Conservation (phyloP, 768 basidiomycete genomes). For the Kwoniella sp. region DNA sequence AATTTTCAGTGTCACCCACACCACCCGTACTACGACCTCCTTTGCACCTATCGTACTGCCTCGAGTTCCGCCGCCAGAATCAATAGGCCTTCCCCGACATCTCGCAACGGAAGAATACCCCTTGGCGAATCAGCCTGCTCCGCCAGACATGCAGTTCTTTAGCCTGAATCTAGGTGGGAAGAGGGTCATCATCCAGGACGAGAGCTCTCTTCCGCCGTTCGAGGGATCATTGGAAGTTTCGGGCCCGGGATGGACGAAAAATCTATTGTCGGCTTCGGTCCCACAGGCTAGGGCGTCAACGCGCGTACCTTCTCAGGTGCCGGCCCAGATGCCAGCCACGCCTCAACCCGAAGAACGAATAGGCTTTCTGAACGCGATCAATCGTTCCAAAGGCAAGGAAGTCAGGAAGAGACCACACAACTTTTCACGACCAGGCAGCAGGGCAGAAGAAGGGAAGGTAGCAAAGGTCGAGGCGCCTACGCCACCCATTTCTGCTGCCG, state of each 20-base stretch:
- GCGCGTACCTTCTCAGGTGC: not conserved
- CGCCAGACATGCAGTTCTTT: constrained; percentile 46
- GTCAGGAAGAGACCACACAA: constrained; percentile 35
- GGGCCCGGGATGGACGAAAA: constrained; percentile 26
- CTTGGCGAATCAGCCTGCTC: constrained; percentile 41
- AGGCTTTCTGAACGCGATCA: constrained; percentile 30
- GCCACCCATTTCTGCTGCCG: constrained; percentile 16
- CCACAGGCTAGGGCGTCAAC: not conserved
- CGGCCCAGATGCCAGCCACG: not conserved
- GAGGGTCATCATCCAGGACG: constrained; percentile 45
- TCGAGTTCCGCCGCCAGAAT: constrained; percentile 36
- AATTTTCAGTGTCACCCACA: constrained; percentile 42
- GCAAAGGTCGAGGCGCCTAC: constrained; percentile 8
- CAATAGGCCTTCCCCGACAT: constrained; percentile 30
- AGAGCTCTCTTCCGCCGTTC: constrained; percentile 8
- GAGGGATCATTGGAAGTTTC: not conserved
- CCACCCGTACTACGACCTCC: constrained; percentile 48
- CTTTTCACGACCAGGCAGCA: constrained; percentile 16
- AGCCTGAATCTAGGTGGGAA: constrained; percentile 41
- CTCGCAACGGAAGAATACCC: constrained; percentile 37
- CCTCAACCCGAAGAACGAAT: constrained; percentile 15
- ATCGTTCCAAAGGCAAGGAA: constrained; percentile 34
- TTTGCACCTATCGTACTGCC: constrained; percentile 45
- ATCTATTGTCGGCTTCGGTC: not conserved
- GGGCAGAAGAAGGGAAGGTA: constrained; percentile 2